phyloP scores from a whole-genome alignment of 441 rosid genomes.

The Breynia disticha region DNA sequence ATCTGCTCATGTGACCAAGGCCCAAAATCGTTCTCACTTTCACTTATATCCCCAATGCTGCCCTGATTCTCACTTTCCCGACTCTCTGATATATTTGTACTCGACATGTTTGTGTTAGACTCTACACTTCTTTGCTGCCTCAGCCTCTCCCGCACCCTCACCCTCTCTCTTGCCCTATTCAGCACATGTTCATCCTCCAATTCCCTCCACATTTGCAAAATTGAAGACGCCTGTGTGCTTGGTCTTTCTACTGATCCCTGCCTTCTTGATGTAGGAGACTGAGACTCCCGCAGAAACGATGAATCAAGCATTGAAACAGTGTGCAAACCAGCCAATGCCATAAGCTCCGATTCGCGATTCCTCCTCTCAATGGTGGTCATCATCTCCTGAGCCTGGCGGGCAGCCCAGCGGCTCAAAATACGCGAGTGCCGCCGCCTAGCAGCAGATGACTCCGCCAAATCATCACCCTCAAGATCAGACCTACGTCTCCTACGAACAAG shows the following conservation, averaged over 20 bases:
- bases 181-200: constrained; percentile 83
- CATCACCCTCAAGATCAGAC: constrained; percentile 79
- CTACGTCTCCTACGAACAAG: constrained; percentile 66
- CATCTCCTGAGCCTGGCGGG: constrained; percentile 88
- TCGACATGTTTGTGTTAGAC: constrained; percentile 34
- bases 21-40: constrained; percentile 80
- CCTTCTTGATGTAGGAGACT: constrained; percentile 50
- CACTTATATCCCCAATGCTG: constrained; percentile 56
- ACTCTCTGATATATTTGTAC: constrained; percentile 40
- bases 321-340: constrained; percentile 82
- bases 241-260: constrained; percentile 67
- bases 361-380: constrained; percentile 77
- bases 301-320: constrained; percentile 84
- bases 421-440: constrained; percentile 69
- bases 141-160: constrained; percentile 64
- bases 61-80: constrained; percentile 60
- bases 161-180: constrained; percentile 64
- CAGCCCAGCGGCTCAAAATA: constrained; percentile 77
- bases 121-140: constrained; percentile 55
- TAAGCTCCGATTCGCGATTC: constrained; percentile 71
- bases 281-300: constrained; percentile 71
- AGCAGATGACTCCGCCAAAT: constrained; percentile 74
- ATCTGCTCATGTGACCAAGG: constrained; percentile 58
- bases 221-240: constrained; percentile 59
- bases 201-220: constrained; percentile 91